Evolutionary conservation across 805 yeast species (phyloP).

Genomic region (Lipomyces sp.): DNA sequence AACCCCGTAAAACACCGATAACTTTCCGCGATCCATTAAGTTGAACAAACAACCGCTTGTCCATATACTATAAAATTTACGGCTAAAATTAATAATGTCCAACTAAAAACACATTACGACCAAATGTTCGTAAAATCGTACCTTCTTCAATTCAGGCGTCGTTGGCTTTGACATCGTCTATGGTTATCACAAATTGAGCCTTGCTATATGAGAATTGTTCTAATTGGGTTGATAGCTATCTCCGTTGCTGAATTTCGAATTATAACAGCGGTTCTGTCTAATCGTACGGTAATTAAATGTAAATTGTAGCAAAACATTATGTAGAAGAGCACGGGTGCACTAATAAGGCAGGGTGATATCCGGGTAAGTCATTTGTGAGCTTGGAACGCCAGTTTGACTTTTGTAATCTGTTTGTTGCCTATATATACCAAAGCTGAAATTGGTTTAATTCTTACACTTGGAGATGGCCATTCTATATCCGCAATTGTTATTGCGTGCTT

Average conservation of each 20-base stretch:
- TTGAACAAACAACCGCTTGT: conserved; percentile 72
- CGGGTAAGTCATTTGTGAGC: neutral
- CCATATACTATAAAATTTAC: conserved; percentile 63
- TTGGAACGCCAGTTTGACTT: too few species aligned
- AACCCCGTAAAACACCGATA: conserved; percentile 83
- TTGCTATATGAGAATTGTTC: neutral
- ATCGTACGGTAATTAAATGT: neutral
- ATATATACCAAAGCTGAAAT: too few species aligned
- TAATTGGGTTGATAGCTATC: neutral
- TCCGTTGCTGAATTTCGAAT: neutral
- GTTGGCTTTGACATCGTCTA: conserved; percentile 36
- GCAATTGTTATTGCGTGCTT: neutral
- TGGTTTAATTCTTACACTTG: neutral
- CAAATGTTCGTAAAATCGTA: neutral
- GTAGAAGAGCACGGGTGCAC: too few species aligned
- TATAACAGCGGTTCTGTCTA: neutral
- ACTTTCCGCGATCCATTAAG: conserved; percentile 79
- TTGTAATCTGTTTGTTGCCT: too few species aligned
- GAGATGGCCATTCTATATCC: neutral
- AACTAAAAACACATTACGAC: neutral
- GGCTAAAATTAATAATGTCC: neutral
- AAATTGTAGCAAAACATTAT: neutral
- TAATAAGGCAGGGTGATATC: neutral
- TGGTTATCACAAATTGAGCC: neutral
- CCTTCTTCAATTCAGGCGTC: conserved; percentile 39